Evolutionary conservation across 768 basidiomycete species (phyloP).

Genomic region (Pleurotus tuber-regium): DNA sequence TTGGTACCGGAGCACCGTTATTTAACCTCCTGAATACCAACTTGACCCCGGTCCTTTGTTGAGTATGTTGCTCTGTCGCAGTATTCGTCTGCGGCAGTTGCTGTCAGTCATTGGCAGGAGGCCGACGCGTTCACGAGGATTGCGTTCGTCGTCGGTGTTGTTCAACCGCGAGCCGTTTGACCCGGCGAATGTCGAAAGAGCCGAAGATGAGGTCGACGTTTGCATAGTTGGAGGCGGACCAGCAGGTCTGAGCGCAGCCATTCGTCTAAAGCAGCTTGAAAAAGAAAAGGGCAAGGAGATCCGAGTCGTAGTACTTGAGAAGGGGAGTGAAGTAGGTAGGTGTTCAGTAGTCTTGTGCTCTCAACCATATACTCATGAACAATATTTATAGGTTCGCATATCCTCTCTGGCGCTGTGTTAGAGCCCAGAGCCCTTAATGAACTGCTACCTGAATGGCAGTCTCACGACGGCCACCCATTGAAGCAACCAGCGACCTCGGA

Average conservation of each 20-base stretch:
- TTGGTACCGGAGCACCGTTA: background rate
- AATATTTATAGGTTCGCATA: conserved; percentile 73
- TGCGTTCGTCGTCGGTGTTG: conserved; percentile 27
- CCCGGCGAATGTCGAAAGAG: conserved; percentile 67
- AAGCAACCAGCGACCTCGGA: conserved; percentile 76
- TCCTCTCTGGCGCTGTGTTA: conserved; percentile 93
- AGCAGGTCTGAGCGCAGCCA: conserved; percentile 94
- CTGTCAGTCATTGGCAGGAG: conserved; percentile 62
- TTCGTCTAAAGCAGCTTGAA: conserved; percentile 91
- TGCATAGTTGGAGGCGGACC: conserved; percentile 97
- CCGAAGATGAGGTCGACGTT: conserved; percentile 92
- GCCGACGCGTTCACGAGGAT: conserved; percentile 29
- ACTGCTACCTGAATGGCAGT: conserved; percentile 83
- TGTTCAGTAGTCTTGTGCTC: conserved; percentile 15
- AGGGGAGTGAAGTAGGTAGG: conserved; percentile 89
- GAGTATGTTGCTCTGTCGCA: background rate
- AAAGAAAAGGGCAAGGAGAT: conserved; percentile 75
- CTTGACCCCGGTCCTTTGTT: background rate
- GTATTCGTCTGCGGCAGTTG: background rate
- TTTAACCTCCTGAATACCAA: background rate
- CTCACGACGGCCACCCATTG: conserved; percentile 66
- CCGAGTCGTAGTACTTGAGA: conserved; percentile 92
- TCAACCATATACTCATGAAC: background rate
- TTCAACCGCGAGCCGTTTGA: conserved; percentile 32
- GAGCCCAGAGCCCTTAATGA: conserved; percentile 91